A percentile compares a stretch with the other conserved stretches of the same genome.
These are phyloP conservation scores for Leccinum longicurvipes DNA, from an alignment of 768 basidiomycete species.

Conservation along the genomic window DNA sequence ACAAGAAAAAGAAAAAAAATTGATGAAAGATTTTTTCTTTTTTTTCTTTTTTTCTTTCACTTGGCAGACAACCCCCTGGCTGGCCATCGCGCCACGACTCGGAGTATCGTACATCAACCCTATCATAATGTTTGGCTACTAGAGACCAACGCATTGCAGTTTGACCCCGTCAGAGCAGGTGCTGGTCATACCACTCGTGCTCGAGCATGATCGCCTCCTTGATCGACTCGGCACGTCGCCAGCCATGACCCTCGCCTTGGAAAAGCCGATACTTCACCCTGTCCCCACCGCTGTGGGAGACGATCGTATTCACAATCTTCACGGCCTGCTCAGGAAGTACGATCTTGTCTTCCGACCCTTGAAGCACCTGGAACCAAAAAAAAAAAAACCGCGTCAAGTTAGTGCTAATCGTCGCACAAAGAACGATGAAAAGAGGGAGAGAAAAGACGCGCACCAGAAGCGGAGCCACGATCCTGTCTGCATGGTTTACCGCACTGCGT, in stretches of 20 bases:
- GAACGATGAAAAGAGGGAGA: background rate
- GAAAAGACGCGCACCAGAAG: constrained; percentile 47
- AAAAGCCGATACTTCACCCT: constrained; percentile 38
- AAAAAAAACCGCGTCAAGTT: constrained; percentile 2
- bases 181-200: constrained; percentile 33
- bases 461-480: constrained; percentile 57
- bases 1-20: background rate
- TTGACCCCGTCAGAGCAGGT: constrained; percentile 4
- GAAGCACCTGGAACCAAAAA: constrained; percentile 54
- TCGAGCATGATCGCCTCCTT: constrained; percentile 35
- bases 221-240: constrained; percentile 35
- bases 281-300: constrained; percentile 15
- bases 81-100: too few relatives aligned
- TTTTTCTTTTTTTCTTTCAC: too few relatives aligned
- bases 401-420: background rate
- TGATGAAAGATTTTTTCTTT: too few relatives aligned
- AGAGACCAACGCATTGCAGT: background rate
- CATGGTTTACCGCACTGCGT: constrained; percentile 62
- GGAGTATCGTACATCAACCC: background rate
- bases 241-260: constrained; percentile 45
- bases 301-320: constrained; percentile 29
- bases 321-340: constrained; percentile 66
- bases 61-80: too few relatives aligned
- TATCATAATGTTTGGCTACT: background rate
- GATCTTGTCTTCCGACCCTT: constrained; percentile 59